Conservation (phyloP, 2,329 filamentous ascomycete species). For the Aulographum hederae region DNA sequence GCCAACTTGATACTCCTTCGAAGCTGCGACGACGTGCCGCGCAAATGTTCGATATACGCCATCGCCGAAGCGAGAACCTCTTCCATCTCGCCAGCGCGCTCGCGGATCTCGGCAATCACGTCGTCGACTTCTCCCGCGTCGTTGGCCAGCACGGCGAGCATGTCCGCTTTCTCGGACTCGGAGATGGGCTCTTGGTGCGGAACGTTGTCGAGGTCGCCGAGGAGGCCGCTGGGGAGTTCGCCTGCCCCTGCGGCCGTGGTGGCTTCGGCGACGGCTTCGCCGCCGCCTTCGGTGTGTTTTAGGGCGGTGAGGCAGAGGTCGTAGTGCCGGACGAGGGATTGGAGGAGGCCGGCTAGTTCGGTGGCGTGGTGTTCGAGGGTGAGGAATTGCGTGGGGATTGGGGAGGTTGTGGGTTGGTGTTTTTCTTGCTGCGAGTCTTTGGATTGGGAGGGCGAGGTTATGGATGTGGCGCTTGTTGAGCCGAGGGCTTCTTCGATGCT, state of each 20-base stretch:
- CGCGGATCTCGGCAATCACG: slow-evolving; percentile 49
- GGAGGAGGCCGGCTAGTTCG: slow-evolving; percentile 63
- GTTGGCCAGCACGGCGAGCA: slow-evolving; percentile 61
- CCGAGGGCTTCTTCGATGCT: neutral
- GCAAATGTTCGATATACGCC: slow-evolving; percentile 40
- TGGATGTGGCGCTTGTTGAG: neutral
- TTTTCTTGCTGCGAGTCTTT: neutral
- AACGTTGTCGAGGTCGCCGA: slow-evolving; percentile 11
- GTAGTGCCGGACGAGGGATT: slow-evolving; percentile 72
- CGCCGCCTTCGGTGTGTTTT: slow-evolving; percentile 58
- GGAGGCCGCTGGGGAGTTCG: slow-evolving; percentile 3
- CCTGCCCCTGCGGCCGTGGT: slow-evolving; percentile 11
- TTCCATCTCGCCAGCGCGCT: slow-evolving; percentile 63
- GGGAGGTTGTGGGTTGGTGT: slow-evolving; percentile 10
- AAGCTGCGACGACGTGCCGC: slow-evolving; percentile 37
- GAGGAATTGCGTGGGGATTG: slow-evolving; percentile 28
- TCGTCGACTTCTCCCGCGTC: slow-evolving; percentile 47
- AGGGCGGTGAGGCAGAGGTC: slow-evolving; percentile 86
- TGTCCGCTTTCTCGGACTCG: slow-evolving; percentile 58
- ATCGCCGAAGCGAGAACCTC: slow-evolving; percentile 44
- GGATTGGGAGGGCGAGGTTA: no score
- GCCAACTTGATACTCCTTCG: slow-evolving; percentile 47
- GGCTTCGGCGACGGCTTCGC: slow-evolving; percentile 26
- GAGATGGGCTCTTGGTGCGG: slow-evolving; percentile 49
- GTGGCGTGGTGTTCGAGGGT: slow-evolving; percentile 55